A percentile compares a stretch with the other conserved stretches of the same genome.
These are phyloP conservation scores for Buddleja alternifolia DNA, from an alignment of 257 asterid species.

Conservation along the genomic window DNA sequence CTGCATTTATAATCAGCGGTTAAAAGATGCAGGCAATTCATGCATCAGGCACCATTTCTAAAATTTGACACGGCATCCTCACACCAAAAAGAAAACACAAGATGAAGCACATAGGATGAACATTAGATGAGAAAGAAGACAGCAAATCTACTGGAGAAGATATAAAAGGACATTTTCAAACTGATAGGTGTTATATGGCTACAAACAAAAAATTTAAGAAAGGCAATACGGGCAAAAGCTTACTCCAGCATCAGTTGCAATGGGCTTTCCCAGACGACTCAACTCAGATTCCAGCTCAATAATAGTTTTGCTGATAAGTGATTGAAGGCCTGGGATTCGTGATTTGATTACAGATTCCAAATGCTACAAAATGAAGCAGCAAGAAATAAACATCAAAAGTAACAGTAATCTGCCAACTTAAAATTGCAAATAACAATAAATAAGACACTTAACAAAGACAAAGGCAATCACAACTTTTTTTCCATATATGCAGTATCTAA, in stretches of 20 bases:
- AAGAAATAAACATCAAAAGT: constrained; percentile 16
- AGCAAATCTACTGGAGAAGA: neutral
- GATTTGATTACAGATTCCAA: constrained; percentile 97
- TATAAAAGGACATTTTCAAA: neutral
- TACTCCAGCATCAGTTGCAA: constrained; percentile 98
- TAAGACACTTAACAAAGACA: constrained; percentile 12
- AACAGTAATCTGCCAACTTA: constrained; percentile 14
- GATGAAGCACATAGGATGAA: constrained; percentile 3
- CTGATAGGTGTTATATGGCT: constrained; percentile 7
- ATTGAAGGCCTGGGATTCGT: constrained; percentile 98
- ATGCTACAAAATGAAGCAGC: constrained; percentile 60
- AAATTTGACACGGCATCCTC: neutral
- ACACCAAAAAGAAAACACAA: neutral
- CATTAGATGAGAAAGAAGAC: constrained; percentile 5
- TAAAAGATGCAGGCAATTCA: constrained; percentile 13
- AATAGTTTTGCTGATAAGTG: constrained; percentile 88
- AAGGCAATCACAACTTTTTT: neutral
- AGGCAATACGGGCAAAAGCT: constrained; percentile 35
- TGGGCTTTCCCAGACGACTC: constrained; percentile 93
- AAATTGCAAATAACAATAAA: neutral
- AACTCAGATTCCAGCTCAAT: constrained; percentile 85
- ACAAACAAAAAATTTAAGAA: neutral
- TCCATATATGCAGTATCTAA: neutral
- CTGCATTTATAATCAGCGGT: constrained; percentile 49
- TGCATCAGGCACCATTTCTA: constrained; percentile 10